Conservation (phyloP, 2,329 filamentous ascomycete species). For the Coniochaeta pulveracea region DNA sequence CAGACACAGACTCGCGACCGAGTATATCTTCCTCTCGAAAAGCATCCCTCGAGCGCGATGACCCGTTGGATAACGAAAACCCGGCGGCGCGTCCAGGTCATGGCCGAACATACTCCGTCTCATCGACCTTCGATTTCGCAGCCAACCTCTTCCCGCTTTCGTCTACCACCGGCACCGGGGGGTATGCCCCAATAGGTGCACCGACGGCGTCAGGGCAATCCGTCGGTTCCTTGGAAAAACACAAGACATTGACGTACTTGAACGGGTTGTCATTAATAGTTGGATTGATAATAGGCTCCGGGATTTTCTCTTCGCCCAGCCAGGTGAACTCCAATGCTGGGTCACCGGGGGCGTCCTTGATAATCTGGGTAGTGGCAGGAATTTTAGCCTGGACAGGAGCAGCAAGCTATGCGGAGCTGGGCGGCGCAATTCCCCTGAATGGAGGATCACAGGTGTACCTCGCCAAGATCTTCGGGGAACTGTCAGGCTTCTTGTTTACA, state of each 20-base stretch:
- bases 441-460: conserved; percentile 91
- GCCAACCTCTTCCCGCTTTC: conserved; percentile 85
- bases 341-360: conserved; percentile 76
- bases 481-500: conserved; percentile 87
- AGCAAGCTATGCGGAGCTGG: conserved; percentile 88
- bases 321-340: conserved; percentile 88
- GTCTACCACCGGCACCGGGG: conserved; percentile 52
- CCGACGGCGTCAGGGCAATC: conserved; percentile 54
- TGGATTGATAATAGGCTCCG: conserved; percentile 88
- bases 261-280: conserved; percentile 89
- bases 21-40: conserved; percentile 87
- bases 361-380: conserved; percentile 91
- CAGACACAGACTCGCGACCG: conserved; percentile 64
- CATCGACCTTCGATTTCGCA: conserved; percentile 93
- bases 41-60: conserved; percentile 78
- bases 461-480: conserved; percentile 90
- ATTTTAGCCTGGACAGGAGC: conserved; percentile 92
- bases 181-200: conserved; percentile 79
- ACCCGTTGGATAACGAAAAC: conserved; percentile 59
- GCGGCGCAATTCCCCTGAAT: conserved; percentile 90
- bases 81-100: conserved; percentile 31
- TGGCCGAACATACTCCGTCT: conserved; percentile 73
- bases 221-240: conserved; percentile 69
- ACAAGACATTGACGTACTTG: conserved; percentile 90
- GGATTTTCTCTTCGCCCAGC: conserved; percentile 90